Percentiles rank a stretch among this genome's conserved stretches.
These are phyloP conservation scores for Malus sylvestris DNA, from an alignment of 306 rosid species.

Conservation along the genomic window DNA sequence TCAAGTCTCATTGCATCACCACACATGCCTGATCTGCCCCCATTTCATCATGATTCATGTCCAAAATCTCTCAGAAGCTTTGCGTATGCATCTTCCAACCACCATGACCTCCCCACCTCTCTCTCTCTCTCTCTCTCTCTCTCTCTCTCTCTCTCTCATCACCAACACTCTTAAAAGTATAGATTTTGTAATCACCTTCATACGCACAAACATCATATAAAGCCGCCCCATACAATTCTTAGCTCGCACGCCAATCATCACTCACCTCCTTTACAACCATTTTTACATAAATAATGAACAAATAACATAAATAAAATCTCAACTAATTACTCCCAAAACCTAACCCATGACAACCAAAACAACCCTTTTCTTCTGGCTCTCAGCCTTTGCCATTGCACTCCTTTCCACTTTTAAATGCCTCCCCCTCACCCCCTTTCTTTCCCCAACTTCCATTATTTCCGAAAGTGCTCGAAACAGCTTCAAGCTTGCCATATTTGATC, in stretches of 20 bases:
- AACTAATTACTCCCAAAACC: not conserved
- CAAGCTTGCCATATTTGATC: slow-evolving; percentile 17
- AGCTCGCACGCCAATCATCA: slow-evolving; percentile 40
- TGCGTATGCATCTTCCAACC: slow-evolving; percentile 41
- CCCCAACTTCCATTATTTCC: slow-evolving; percentile 3
- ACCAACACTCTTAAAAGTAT: slow-evolving; percentile 18
- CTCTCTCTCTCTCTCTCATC: slow-evolving; percentile 7
- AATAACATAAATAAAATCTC: slow-evolving; percentile 1
- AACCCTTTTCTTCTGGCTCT: slow-evolving; percentile 41
- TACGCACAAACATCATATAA: not conserved
- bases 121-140: not conserved
- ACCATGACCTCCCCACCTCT: not conserved
- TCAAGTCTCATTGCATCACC: not conserved
- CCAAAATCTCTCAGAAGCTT: slow-evolving; percentile 3
- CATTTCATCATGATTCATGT: slow-evolving; percentile 4
- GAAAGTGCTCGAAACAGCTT: slow-evolving; percentile 12
- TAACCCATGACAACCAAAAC: slow-evolving; percentile 39
- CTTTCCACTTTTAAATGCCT: slow-evolving; percentile 28
- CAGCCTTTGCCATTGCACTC: slow-evolving; percentile 33
- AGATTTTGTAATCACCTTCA: slow-evolving; percentile 9
- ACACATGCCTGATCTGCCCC: not conserved
- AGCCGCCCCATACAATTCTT: slow-evolving; percentile 32
- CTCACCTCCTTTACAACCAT: slow-evolving; percentile 10
- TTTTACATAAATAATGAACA: slow-evolving; percentile 6
- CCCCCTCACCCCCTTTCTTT: slow-evolving; percentile 13